These are phyloP conservation scores for Colletotrichum ledebouriae DNA, from an alignment of 2,329 filamentous ascomycete genomes.

Conservation along the genomic window DNA sequence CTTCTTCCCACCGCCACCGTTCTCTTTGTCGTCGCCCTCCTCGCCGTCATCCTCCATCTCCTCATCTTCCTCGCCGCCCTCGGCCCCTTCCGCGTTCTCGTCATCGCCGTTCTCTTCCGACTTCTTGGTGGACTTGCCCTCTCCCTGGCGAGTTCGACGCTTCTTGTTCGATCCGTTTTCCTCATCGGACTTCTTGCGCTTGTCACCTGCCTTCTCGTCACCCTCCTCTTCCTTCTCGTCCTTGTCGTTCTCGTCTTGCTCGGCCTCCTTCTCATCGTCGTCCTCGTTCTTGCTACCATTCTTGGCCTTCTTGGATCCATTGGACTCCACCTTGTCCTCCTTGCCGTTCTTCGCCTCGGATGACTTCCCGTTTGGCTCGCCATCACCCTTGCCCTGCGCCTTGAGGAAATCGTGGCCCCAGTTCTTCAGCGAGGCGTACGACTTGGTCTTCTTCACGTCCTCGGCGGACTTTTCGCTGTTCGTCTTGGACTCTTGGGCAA, in stretches of 20 bases:
- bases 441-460: constrained; percentile 63
- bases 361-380: constrained; percentile 18
- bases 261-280: constrained; percentile 28
- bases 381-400: constrained; percentile 45
- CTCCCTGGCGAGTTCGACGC: constrained; percentile 44
- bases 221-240: constrained; percentile 44
- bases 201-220: constrained; percentile 40
- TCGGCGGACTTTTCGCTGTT: constrained; percentile 65
- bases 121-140: constrained; percentile 43
- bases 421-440: constrained; percentile 73
- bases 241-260: constrained; percentile 48
- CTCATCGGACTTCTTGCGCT: constrained; percentile 37
- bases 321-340: constrained; percentile 22
- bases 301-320: constrained; percentile 47
- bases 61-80: constrained; percentile 30
- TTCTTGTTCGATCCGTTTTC: constrained; percentile 45
- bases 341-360: constrained; percentile 14
- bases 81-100: constrained; percentile 36
- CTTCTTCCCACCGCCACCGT: constrained; percentile 26
- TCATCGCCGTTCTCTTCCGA: constrained; percentile 34
- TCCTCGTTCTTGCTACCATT: constrained; percentile 27
- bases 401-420: constrained; percentile 70
- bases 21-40: constrained; percentile 32
- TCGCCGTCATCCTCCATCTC: constrained; percentile 39
- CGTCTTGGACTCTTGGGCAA: constrained; percentile 72